phyloP scores from a whole-genome alignment of 2,329 filamentous ascomycete species.

The Colletotrichum somersetense region DNA sequence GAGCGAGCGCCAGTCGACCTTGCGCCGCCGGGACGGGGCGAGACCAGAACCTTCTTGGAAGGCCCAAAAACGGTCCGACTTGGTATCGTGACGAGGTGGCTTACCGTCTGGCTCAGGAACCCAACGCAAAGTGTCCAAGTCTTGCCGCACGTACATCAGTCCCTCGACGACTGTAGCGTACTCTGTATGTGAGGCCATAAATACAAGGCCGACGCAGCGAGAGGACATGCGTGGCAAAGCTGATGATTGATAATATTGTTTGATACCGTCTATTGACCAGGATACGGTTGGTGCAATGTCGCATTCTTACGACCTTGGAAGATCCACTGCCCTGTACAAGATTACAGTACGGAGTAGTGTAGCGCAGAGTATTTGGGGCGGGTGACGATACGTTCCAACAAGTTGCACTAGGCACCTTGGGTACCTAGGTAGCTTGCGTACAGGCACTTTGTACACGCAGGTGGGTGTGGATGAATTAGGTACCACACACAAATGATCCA shows the following conservation, averaged over 20 bases:
- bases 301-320: not conserved
- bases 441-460: too few species aligned
- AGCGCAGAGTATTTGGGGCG: slow-evolving; percentile 4
- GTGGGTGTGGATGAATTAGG: not conserved
- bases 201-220: not conserved
- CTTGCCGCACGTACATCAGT: not conserved
- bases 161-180: not conserved
- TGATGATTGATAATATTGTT: slow-evolving; percentile 2
- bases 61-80: slow-evolving; percentile 24
- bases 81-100: slow-evolving; percentile 23
- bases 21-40: slow-evolving; percentile 22
- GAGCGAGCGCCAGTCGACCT: slow-evolving; percentile 20
- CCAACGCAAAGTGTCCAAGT: slow-evolving; percentile 4
- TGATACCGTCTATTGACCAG: not conserved
- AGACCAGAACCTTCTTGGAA: slow-evolving; percentile 34
- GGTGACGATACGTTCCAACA: not conserved
- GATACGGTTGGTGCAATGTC: not conserved
- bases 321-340: not conserved
- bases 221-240: not conserved
- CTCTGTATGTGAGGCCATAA: not conserved
- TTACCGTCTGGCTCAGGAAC: not conserved
- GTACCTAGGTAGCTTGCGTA: too few species aligned
- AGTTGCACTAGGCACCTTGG: slow-evolving; percentile 1
- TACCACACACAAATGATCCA: slow-evolving; percentile 4
- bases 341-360: too few species aligned